Base-by-base conservation (phyloP, 2,329 filamentous ascomycete genomes). In the Paracoccidioides lutzii region DNA sequence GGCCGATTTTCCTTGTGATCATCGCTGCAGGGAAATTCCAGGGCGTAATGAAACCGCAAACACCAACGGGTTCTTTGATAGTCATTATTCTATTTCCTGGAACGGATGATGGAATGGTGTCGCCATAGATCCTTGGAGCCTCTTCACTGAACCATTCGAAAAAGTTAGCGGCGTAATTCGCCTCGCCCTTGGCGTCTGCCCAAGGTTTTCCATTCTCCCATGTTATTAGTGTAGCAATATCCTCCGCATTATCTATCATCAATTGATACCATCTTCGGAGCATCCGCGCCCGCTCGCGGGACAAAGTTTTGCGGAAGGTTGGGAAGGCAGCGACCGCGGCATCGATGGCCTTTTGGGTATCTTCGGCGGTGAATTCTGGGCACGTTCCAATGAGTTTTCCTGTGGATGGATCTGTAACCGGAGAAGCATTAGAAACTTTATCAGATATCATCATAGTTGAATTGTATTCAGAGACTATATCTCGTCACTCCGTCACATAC, bases 321-420 rank as follows among this genome's bases (percentile, higher is more conserved):
- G 76, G 76, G 56, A 84, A 76, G 0, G 93, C 91, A 5, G 80
- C 80, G 8, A 81, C 79, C 9, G 93, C 93, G n/a, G 89, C 89
- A 55, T 81, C 75, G 67, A 98, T 94, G 66, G 93, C 91, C 50
- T 78, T 78, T 66, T 89, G 80, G 41, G 88, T 87, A 68, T 98
- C 93, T 62, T 81, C 75, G 59, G 78, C 77, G 64, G 84, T 81
- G 78, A 93, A 93, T 67, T 97, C 75, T 59, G 93, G 89, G 67
- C 85, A 85, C 30, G 82, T 87, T 57, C 88, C 90, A 63, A 97
- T 90, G 42, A 87, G 71, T 63, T 86, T 80, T 62, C 87, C 87
- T 8, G 88, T 88, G 2, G 89, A 84, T 7, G 93, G 93, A 70
- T 98, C 90, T 84, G 63, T 55, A 55, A 50, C 52, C 12, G 5